Percentiles rank a stretch among this genome's conserved stretches.
Conservation (phyloP, 139 green algal species). For the Chlamydomonas incerta region DNA sequence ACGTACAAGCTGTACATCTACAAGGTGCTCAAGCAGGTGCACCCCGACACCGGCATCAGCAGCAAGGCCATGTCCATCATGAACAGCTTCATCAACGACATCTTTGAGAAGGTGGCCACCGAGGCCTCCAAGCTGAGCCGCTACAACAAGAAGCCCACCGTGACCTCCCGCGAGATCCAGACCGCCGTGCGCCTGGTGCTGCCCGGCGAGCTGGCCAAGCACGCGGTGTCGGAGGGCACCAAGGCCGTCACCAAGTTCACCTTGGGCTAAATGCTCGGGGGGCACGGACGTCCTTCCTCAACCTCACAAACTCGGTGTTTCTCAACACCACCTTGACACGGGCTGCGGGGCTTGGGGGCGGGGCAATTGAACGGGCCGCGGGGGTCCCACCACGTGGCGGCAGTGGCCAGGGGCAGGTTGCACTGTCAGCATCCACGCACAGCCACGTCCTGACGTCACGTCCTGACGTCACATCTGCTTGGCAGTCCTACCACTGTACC, state of each 20-base stretch:
- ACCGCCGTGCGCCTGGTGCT: conserved; percentile 84
- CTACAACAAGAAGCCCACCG: conserved; percentile 51
- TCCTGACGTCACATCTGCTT: too few relatives aligned
- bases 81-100: conserved; percentile 76
- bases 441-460: too few relatives aligned
- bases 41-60: conserved; percentile 96
- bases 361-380: too few relatives aligned
- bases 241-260: conserved; percentile 94
- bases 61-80: conserved; percentile 98
- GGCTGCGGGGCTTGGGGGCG: too few relatives aligned
- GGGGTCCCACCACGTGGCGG: too few relatives aligned
- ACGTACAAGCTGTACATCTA: conserved; percentile 99
- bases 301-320: not conserved
- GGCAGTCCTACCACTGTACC: too few relatives aligned
- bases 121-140: conserved; percentile 76
- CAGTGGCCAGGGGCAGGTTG: too few relatives aligned
- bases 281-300: too few relatives aligned
- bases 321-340: not conserved
- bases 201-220: conserved; percentile 86
- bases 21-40: conserved; percentile 94
- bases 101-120: conserved; percentile 88
- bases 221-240: conserved; percentile 82
- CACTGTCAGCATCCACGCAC: too few relatives aligned
- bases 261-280: conserved; percentile 58
- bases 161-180: conserved; percentile 70